These are phyloP conservation scores for Wickerhamiella siamensis DNA, from an alignment of 805 yeast species.

Conservation along the genomic window DNA sequence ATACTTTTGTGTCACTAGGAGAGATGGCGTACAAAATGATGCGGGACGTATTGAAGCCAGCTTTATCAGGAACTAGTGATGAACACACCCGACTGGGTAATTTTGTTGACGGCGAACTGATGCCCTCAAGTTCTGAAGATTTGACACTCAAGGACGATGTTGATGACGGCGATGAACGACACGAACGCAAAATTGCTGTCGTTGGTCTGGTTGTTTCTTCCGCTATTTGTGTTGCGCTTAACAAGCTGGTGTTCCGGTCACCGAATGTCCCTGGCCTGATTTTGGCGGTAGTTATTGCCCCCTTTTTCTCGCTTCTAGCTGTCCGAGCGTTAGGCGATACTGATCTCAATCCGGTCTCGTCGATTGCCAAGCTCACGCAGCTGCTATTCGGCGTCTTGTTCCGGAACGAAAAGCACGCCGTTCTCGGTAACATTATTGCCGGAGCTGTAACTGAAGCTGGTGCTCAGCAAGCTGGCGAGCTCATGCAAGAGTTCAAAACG, in stretches of 20 bases:
- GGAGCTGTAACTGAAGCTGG: slow-evolving; percentile 98
- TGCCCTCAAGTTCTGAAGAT: neutral
- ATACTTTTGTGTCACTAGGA: slow-evolving; percentile 31
- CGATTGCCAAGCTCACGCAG: slow-evolving; percentile 90
- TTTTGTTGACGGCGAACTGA: neutral
- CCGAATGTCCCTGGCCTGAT: slow-evolving; percentile 60
- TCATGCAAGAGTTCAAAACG: slow-evolving; percentile 93
- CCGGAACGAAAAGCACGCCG: slow-evolving; percentile 70
- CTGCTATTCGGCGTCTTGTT: slow-evolving; percentile 69
- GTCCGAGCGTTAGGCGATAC: slow-evolving; percentile 95
- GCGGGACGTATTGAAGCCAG: neutral
- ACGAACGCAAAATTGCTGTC: slow-evolving; percentile 13
- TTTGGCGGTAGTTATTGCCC: slow-evolving; percentile 58
- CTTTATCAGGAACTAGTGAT: neutral
- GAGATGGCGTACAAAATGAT: neutral
- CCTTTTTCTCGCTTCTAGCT: slow-evolving; percentile 69
- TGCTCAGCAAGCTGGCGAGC: slow-evolving; percentile 96
- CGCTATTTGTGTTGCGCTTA: slow-evolving; percentile 47
- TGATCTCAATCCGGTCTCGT: slow-evolving; percentile 91
- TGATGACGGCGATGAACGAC: slow-evolving; percentile 16
- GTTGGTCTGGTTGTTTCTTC: slow-evolving; percentile 56
- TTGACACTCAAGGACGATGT: neutral
- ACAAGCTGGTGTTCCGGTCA: slow-evolving; percentile 47
- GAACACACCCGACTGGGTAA: neutral
- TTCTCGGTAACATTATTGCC: slow-evolving; percentile 73